Base-by-base conservation (phyloP, 2,329 filamentous ascomycete genomes). In the Ascochyta clinopodiicola region DNA sequence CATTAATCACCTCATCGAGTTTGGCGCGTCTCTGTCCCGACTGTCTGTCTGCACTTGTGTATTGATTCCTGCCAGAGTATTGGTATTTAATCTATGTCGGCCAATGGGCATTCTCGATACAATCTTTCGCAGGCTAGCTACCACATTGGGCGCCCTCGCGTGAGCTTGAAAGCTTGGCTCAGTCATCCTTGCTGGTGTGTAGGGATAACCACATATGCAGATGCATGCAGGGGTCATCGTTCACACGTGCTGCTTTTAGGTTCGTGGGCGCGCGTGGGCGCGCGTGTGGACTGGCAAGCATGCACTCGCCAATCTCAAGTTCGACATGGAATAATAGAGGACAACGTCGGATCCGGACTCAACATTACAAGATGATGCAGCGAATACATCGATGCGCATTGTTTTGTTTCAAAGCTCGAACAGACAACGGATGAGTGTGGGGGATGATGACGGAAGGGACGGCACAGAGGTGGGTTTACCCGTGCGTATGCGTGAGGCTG, bases 31-130 rank as follows among this genome's bases (percentile, higher is more conserved):
- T 36, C 22, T 49, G 39, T 39, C 44, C 37, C 34, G 32, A 24
- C 17, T 12, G 35, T 24, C 32, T 40, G 36, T 10, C 52, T 56
- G 52, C 52, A 47, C 24, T 9, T 51, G 42, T 46, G 46, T 56
- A 56, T 56, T 46, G 52, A 19, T 21, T 50, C 22, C 37, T 25
- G 43, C 52, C 42, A 10, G n/a, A 40, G 42, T 51, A 24, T 51
- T 36, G 37, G 52, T 31, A 46, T 1, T 56, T 47, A 46, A 56
- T 56, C 36, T 56, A 42, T 27, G 3, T 34, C 2, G 8, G 17
- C 52, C 52, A 56, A 56, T 56, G 10, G 27, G 6, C 37, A 24
- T 34, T 32, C 46, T 50, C 24, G 24, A 6, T 29, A 31, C n/a
- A 8, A 38, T 36, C 37, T 15, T 38, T 42, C 12, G 35, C 52